phyloP scores from a whole-genome alignment of 306 rosid genomes.

The Vigna angularis region DNA sequence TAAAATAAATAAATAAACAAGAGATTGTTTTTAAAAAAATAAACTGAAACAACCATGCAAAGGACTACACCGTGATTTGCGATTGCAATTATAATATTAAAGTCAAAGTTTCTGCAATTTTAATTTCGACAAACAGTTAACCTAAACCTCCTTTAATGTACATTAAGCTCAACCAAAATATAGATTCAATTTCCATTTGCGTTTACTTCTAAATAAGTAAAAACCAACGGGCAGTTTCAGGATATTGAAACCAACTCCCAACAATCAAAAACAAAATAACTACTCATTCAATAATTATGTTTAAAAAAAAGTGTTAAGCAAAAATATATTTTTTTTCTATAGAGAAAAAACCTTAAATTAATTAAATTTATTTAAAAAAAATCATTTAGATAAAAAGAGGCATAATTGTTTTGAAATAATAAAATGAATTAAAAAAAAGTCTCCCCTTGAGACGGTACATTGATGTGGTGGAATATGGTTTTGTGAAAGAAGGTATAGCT shows the following conservation, averaged over 20 bases:
- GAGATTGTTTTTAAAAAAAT: neutral
- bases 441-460: neutral
- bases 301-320: no score
- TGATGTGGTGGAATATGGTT: neutral
- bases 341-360: no score
- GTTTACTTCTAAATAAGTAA: conserved; percentile 5
- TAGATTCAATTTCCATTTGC: neutral
- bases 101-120: neutral
- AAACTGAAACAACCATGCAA: neutral
- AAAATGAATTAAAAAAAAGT: no score
- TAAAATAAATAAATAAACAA: neutral
- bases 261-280: no score
- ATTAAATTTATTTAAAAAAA: no score
- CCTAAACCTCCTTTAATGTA: neutral
- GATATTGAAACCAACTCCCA: no score
- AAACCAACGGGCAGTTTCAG: neutral
- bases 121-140: neutral
- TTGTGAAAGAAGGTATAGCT: conserved; percentile 41
- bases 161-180: neutral
- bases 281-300: no score
- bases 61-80: neutral
- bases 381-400: no score
- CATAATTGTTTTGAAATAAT: no score
- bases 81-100: neutral
- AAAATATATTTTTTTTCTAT: no score